Base-by-base conservation (phyloP, 2,329 filamentous ascomycete species). In the Elsinoe necatrix region DNA sequence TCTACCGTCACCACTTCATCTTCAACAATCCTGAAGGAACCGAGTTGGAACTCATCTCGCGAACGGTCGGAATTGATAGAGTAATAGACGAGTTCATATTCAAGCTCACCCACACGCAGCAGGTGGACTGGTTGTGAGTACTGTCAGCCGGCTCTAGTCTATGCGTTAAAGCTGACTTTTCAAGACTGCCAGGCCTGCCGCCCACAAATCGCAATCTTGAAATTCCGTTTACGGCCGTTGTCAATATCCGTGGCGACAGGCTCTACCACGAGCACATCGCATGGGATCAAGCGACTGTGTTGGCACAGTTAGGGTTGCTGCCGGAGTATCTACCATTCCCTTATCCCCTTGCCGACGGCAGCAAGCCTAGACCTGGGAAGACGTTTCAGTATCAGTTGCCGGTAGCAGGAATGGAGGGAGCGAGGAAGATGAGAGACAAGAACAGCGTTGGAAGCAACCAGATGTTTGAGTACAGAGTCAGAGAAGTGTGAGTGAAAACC, bases 1-100 rank as follows among this genome's bases (percentile, higher is more conserved):
- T 91, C 64, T 91, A 91, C 69, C 76, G 77, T 0, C 66, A 88
- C 60, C 81, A 89, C 64, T 91, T 92, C 71, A 84, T 91, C 63
- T 87, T 84, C 66, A 81, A 76, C 58, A 92, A 91, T 60, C 81
- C 87, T 0, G 75, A 74, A 0, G 86, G 89, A 61, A 83, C 84
- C 0, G 72, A 74, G 3, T 72, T 91, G 1, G 82, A 89, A 63
- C 78, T 90, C 0, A 76, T 89, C 29, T 87, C 83, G 59, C 79
- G 87, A 0, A 89, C 85, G 0, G 48, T 52, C 14, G 48, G 48
- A 0, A 78, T 84, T 0, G 86, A 91, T 63, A 77, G 86, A 0
- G 77, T 91, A 0, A 78, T 88, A 86, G 48, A 52, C 12, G 48
- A 52, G 20, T 52, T 52, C 34, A n/a, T 52, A 16, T 81, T 81